Conservation (phyloP, 2,329 filamentous ascomycete genomes). For the Dendrostoma leiphaemia region DNA sequence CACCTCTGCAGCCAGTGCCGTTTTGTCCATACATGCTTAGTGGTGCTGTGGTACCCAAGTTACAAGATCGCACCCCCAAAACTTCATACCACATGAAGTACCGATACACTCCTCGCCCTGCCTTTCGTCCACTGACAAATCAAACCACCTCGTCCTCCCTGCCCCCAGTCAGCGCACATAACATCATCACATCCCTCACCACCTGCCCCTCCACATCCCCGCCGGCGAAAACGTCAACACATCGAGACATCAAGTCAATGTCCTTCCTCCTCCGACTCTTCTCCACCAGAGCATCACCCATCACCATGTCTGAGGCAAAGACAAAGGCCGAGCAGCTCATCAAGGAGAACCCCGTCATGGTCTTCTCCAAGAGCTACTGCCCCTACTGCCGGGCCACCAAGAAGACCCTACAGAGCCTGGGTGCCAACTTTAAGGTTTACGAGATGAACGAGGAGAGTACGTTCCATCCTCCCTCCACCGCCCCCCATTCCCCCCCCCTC, state of each 20-base stretch:
- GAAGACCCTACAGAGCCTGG: conserved; percentile 64
- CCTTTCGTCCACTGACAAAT: no score
- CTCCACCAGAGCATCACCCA: conserved; percentile 52
- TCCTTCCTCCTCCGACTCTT: conserved; percentile 75
- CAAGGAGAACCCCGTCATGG: conserved; percentile 83
- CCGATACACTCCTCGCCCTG: no score
- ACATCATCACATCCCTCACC: conserved; percentile 2
- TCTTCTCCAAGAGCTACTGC: conserved; percentile 98
- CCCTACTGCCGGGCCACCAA: conserved; percentile 86
- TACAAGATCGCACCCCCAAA: no score
- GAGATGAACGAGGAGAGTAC: conserved; percentile 85
- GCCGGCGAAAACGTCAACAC: no score
- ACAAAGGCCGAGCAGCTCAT: conserved; percentile 83
- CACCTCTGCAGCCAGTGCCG: no score
- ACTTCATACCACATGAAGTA: no score
- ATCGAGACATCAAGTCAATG: conserved; percentile 38
- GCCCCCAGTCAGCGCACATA: no score
- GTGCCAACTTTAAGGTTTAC: conserved; percentile 70
- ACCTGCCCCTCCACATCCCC: conserved; percentile 17
- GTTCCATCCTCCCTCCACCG: no score
- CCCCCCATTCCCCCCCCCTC: not conserved
- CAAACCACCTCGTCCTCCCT: no score
- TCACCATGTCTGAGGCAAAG: conserved; percentile 79
- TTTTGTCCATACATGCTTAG: no score
- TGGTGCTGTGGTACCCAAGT: no score